Evolutionary conservation across 176 grass and related monocot species (phyloP), one percentile per base, ranked within the genome.

Genomic region (Puya raimondii): DNA sequence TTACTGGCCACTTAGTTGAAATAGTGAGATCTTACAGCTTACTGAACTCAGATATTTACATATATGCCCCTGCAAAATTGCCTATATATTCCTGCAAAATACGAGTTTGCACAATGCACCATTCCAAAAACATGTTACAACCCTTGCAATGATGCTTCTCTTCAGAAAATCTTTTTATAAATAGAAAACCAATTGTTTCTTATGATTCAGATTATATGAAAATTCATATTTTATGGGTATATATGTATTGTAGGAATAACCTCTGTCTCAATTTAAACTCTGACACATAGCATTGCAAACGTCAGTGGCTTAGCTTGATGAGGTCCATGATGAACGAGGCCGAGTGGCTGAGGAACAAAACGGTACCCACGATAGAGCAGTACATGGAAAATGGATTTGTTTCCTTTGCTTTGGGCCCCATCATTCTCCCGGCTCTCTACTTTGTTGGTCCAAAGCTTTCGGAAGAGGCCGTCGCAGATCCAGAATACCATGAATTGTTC

Each of bases 271-370:
- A 42, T 42, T 42, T 42, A 7, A 42, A 42, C 33, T 42, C 4
- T 70, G 14, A 64, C 10, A 42, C 4, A 15, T 79, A 16, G 9
- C 42, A 27, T 17, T 17, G 12, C 18, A 51, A 48, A 53, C 6
- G 70, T 49, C 23, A 96, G 87, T 96, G 92, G 92, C 49, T 83
- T 47, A 69, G 70, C 52, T 20, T 83, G 64, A 20, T 91, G 51
- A 85, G 74, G 56, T 91, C 81, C 12, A 85, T 85, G 92, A 91
- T 89, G 85, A 82, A 29, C 3, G 85, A 96, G 54, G 80, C 77
- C 48, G 76, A 83, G 16, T 91, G 91, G 87, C 1, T 26, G 21
- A 53, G 66, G 10, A 76, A 22, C 76, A 66, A 74, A 29, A 59
- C 76, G 52, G 67, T 85, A n/a, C 91, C 87, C 29, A 77, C 74